phyloP scores from a whole-genome alignment of 1,284 basidiomycete species.

The Acaromyces ingoldii region DNA sequence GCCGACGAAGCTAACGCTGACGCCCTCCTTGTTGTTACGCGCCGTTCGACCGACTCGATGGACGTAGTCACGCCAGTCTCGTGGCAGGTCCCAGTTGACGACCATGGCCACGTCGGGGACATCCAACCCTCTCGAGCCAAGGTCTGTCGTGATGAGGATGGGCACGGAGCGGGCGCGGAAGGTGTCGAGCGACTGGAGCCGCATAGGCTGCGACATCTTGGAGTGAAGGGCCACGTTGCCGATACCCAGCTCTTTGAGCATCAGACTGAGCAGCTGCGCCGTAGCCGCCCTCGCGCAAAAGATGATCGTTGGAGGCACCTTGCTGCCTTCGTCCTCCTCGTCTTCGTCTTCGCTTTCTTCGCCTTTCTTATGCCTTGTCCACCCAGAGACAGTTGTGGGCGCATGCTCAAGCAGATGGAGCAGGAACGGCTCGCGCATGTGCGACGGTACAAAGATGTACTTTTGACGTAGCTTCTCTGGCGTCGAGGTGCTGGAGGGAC shows the following conservation, averaged over 20 bases:
- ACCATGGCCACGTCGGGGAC: conserved; percentile 74
- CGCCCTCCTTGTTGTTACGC: conserved; percentile 80
- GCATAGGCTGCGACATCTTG: conserved; percentile 80
- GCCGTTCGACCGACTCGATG: conserved; percentile 75
- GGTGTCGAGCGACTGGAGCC: conserved; percentile 74
- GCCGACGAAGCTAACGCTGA: conserved; percentile 89
- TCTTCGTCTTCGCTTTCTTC: conserved; percentile 15
- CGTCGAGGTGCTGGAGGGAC: conserved; percentile 64
- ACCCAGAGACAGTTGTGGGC: too few relatives aligned
- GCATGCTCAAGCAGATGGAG: conserved; percentile 81
- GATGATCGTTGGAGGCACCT: conserved; percentile 78
- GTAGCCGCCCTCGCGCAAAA: conserved; percentile 84
- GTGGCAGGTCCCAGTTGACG: conserved; percentile 91
- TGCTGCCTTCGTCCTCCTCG: conserved; percentile 16
- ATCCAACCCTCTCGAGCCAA: conserved; percentile 50
- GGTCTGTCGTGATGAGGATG: conserved; percentile 48
- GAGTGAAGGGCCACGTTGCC: conserved; percentile 87
- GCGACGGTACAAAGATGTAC: conserved; percentile 89
- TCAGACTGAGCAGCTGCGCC: conserved; percentile 72
- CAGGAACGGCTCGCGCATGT: conserved; percentile 88
- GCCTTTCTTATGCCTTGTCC: conserved; percentile 45
- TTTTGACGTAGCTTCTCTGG: conserved; percentile 79
- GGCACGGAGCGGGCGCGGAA: conserved; percentile 66
- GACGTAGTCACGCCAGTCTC: conserved; percentile 60
- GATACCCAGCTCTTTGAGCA: conserved; percentile 64